Conservation (phyloP, 768 basidiomycete species). For the Polyporus arcularius region DNA sequence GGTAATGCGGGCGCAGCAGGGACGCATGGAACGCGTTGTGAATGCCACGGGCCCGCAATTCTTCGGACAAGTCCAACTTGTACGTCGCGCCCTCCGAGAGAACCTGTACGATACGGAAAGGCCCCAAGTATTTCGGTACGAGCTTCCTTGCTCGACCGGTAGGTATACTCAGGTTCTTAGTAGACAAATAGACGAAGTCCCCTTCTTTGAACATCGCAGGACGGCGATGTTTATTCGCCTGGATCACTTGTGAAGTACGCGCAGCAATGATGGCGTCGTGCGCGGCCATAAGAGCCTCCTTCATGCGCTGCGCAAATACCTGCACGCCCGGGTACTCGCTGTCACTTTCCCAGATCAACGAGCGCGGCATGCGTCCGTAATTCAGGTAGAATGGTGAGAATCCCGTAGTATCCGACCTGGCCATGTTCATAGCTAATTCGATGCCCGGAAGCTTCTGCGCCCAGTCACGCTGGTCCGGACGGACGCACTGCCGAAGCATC, state of each 20-base stretch:
- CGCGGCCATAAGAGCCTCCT: conserved; percentile 9
- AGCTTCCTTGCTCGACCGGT: too few species aligned
- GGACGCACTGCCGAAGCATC: conserved; percentile 30
- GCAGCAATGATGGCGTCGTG: too few species aligned
- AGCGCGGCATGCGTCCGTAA: conserved; percentile 20
- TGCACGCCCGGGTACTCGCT: conserved; percentile 23
- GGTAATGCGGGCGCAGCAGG: too few species aligned
- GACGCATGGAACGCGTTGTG: too few species aligned
- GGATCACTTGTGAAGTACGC: too few species aligned
- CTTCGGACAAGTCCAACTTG: too few species aligned
- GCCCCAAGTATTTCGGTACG: too few species aligned
- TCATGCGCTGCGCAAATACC: conserved; percentile 25
- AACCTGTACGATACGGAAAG: too few species aligned
- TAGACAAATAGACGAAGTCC: conserved; percentile 37
- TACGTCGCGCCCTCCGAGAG: too few species aligned
- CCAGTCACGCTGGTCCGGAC: conserved; percentile 36
- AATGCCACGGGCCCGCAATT: too few species aligned
- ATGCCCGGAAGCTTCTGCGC: conserved; percentile 27
- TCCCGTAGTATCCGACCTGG: conserved; percentile 35
- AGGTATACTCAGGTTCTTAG: conserved; percentile 31
- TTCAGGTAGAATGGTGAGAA: conserved; percentile 38
- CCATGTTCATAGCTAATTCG: conserved; percentile 31
- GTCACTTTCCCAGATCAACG: background rate
- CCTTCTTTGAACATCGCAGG: conserved; percentile 20
- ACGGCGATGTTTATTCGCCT: too few species aligned